These are phyloP conservation scores for Saccharomycopsis capsularis DNA, from an alignment of 805 yeast species.

Conservation along the genomic window DNA sequence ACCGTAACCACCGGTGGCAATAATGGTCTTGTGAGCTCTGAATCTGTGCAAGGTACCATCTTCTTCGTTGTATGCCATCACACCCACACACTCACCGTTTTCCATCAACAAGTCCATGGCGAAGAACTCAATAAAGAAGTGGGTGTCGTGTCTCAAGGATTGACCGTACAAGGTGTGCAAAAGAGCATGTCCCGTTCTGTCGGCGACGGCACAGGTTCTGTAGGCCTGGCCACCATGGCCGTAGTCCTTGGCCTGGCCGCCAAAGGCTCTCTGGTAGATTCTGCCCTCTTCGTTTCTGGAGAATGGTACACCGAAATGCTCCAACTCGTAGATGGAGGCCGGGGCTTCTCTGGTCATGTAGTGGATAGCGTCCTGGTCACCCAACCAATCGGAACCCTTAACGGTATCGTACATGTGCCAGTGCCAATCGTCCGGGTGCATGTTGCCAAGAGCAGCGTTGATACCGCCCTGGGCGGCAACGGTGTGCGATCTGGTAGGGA, in stretches of 20 bases:
- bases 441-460: constrained; percentile 97
- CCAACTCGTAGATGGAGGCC: constrained; percentile 88
- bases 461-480: constrained; percentile 99
- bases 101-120: constrained; percentile 93
- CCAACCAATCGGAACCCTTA: constrained; percentile 98
- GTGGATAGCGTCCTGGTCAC: constrained; percentile 98
- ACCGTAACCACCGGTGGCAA: constrained; percentile 99
- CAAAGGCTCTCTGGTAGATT: constrained; percentile 97
- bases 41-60: constrained; percentile 98
- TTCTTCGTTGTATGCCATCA: constrained; percentile 95
- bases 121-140: constrained; percentile 94
- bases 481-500: constrained; percentile 97
- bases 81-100: constrained; percentile 95
- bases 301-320: constrained; percentile 97
- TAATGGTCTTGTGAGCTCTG: constrained; percentile 91
- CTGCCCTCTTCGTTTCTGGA: constrained; percentile 95
- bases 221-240: constrained; percentile 99
- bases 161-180: constrained; percentile 95
- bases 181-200: constrained; percentile 97
- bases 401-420: constrained; percentile 99
- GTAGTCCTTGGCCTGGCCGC: constrained; percentile 91
- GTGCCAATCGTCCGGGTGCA: constrained; percentile 98
- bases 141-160: constrained; percentile 93
- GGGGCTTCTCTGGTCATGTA: constrained; percentile 99
- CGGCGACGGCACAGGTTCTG: constrained; percentile 99